Conservation (phyloP, 306 rosid species). For the Quercus robur region DNA sequence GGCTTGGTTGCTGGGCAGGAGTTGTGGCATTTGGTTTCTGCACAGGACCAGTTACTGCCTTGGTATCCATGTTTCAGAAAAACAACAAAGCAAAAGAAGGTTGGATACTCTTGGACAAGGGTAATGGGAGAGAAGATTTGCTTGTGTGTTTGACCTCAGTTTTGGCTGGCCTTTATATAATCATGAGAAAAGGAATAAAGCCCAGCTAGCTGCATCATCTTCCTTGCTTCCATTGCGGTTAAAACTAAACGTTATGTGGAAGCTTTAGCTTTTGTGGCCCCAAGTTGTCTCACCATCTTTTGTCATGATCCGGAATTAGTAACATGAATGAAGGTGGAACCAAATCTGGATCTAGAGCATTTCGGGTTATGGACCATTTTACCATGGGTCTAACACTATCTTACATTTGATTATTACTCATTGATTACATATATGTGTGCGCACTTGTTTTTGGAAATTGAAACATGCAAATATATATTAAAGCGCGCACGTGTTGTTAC, state of each 20-base stretch:
- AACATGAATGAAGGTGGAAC: too few relatives aligned
- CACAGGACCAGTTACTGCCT: constrained; percentile 27
- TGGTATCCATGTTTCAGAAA: constrained; percentile 26
- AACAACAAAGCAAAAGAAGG: constrained; percentile 4
- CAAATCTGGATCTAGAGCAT: too few relatives aligned
- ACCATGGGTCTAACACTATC: too few relatives aligned
- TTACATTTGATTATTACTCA: too few relatives aligned
- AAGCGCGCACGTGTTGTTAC: too few relatives aligned
- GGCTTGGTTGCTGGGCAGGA: background rate
- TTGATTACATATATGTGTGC: too few relatives aligned
- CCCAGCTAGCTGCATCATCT: constrained; percentile 33
- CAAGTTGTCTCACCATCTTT: constrained; percentile 11
- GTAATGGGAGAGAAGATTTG: background rate
- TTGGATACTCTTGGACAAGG: background rate
- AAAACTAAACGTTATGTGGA: constrained; percentile 14
- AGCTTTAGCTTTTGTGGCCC: constrained; percentile 21
- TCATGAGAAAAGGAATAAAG: constrained; percentile 39
- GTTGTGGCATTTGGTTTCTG: constrained; percentile 17
- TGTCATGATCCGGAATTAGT: background rate
- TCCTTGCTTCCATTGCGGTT: constrained; percentile 44
- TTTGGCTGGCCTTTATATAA: constrained; percentile 24
- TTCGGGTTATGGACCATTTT: too few relatives aligned
- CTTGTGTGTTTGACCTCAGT: constrained; percentile 13
- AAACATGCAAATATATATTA: too few relatives aligned
- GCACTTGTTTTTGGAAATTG: too few relatives aligned